phyloP scores from a whole-genome alignment of 2,329 filamentous ascomycete species.

The Stagonosporopsis cucurbitacearum region DNA sequence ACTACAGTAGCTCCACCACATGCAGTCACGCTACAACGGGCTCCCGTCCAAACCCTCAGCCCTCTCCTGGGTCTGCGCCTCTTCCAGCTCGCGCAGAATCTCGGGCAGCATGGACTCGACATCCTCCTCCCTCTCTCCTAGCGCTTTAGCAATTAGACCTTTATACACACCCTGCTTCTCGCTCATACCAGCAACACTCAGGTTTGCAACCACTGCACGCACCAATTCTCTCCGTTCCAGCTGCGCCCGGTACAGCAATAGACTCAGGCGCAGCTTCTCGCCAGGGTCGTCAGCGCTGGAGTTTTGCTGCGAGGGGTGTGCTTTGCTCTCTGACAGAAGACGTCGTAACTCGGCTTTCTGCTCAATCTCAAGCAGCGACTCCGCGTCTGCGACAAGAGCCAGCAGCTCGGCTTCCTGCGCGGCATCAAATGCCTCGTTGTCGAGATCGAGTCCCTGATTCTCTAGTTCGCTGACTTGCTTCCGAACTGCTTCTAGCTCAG shows the following conservation, averaged over 20 bases:
- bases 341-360: slow-evolving; percentile 49
- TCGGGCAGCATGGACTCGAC: slow-evolving; percentile 67
- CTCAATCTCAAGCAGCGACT: slow-evolving; percentile 54
- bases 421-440: slow-evolving; percentile 43
- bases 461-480: slow-evolving; percentile 65
- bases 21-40: slow-evolving; percentile 24
- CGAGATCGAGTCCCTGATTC: slow-evolving; percentile 33
- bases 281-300: slow-evolving; percentile 9
- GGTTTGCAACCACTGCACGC: slow-evolving; percentile 70
- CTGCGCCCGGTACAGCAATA: slow-evolving; percentile 64
- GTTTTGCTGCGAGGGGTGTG: slow-evolving; percentile 36
- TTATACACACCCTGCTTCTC: slow-evolving; percentile 78
- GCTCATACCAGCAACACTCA: slow-evolving; percentile 72
- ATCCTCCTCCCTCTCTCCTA: slow-evolving; percentile 72
- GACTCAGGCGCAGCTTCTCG: slow-evolving; percentile 64
- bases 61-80: slow-evolving; percentile 51
- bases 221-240: slow-evolving; percentile 68
- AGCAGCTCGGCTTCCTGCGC: slow-evolving; percentile 50
- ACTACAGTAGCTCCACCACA: background rate
- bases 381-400: slow-evolving; percentile 48
- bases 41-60: slow-evolving; percentile 46
- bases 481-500: slow-evolving; percentile 68
- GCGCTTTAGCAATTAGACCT: slow-evolving; percentile 70
- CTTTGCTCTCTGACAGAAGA: slow-evolving; percentile 33
- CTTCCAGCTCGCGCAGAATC: slow-evolving; percentile 58